These are phyloP conservation scores for Colletotrichum sp. DNA, from an alignment of 2,329 filamentous ascomycete species.

Conservation along the genomic window DNA sequence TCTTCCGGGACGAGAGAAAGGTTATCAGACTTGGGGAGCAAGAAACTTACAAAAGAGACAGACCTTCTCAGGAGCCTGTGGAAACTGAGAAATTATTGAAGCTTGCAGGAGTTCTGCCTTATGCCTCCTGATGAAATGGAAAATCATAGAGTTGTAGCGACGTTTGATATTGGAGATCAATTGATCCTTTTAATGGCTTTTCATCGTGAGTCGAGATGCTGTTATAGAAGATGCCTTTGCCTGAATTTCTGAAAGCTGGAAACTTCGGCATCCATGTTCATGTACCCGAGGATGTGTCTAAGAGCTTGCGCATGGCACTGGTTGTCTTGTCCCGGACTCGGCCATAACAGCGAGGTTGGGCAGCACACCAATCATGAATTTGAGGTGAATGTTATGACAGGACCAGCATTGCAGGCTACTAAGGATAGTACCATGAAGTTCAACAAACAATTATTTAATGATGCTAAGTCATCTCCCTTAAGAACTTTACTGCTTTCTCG, in stretches of 20 bases:
- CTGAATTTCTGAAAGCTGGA: neutral
- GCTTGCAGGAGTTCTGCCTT: neutral
- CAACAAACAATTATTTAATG: neutral
- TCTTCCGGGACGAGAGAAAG: neutral
- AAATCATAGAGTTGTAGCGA: neutral
- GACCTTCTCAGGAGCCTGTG: neutral
- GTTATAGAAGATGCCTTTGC: fast-evolving
- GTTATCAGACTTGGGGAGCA: neutral
- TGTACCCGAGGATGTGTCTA: neutral
- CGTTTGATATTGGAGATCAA: neutral
- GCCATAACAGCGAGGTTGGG: neutral
- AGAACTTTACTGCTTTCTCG: neutral
- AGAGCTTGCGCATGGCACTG: neutral
- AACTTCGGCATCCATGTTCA: neutral
- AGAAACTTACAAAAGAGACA: neutral
- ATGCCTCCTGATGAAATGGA: neutral
- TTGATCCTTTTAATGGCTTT: neutral
- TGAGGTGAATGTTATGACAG: neutral
- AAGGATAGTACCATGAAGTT: neutral
- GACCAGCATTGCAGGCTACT: no score
- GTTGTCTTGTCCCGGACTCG: neutral
- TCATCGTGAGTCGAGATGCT: fast-evolving
- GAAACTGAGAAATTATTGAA: neutral
- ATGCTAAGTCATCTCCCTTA: neutral
- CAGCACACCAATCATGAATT: neutral